A percentile compares a stretch with the other conserved stretches of the same genome.
Evolutionary conservation across 768 basidiomycete genomes (phyloP).

Genomic region (Mycena polygramma): DNA sequence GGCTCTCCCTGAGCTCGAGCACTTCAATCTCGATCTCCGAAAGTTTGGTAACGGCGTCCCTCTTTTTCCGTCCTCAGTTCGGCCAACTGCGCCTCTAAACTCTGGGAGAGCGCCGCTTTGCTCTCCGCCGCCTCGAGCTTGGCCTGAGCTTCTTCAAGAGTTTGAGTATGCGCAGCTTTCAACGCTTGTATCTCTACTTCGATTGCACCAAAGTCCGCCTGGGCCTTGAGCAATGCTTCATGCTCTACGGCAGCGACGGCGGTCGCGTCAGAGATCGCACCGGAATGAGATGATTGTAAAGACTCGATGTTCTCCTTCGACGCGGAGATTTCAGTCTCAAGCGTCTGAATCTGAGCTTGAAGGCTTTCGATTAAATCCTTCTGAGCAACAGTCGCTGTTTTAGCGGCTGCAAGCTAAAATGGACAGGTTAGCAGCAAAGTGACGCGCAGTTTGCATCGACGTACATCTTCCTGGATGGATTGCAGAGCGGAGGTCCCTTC

Average conservation of each 20-base stretch:
- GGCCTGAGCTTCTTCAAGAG: slow-evolving; percentile 60
- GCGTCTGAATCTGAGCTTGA: slow-evolving; percentile 60
- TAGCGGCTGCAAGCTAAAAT: slow-evolving; percentile 66
- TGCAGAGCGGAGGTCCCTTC: slow-evolving; percentile 53
- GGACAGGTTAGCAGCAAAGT: slow-evolving; percentile 9
- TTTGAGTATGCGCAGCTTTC: slow-evolving; percentile 62
- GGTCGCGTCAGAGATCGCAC: slow-evolving; percentile 56
- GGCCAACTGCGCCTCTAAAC: slow-evolving; percentile 63
- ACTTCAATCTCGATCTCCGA: slow-evolving; percentile 89
- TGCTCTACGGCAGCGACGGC: slow-evolving; percentile 72
- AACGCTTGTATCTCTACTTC: slow-evolving; percentile 65
- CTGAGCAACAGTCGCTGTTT: slow-evolving; percentile 55
- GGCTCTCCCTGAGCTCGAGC: slow-evolving; percentile 79
- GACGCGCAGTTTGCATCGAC: slow-evolving; percentile 32
- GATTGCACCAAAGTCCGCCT: slow-evolving; percentile 70
- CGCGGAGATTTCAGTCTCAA: slow-evolving; percentile 64
- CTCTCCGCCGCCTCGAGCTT: slow-evolving; percentile 63
- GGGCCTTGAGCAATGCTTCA: slow-evolving; percentile 73
- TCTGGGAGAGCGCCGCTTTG: slow-evolving; percentile 56
- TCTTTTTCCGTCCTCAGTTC: slow-evolving; percentile 75
- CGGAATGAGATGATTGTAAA: slow-evolving; percentile 61
- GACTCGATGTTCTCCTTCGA: slow-evolving; percentile 67
- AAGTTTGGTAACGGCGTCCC: slow-evolving; percentile 75
- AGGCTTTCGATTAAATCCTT: slow-evolving; percentile 61
- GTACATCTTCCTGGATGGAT: slow-evolving; percentile 65